Evolutionary conservation across 1,139 yeast genomes (phyloP).

Genomic region (Saccharomyces uvarum): DNA sequence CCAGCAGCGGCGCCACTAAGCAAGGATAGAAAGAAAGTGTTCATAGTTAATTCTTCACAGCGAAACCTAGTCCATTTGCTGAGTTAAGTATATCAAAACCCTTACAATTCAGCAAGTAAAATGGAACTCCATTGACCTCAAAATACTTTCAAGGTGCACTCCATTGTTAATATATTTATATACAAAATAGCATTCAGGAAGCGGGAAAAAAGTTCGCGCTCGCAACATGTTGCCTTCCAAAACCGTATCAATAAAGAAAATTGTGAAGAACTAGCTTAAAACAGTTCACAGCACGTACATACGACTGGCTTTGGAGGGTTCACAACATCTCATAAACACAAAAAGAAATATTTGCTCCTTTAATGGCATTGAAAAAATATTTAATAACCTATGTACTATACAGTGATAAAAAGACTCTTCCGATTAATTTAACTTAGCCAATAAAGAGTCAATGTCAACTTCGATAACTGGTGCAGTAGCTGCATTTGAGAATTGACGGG

Average conservation of each 20-base stretch:
- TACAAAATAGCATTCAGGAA: neutral
- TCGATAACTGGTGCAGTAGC: conserved; percentile 59
- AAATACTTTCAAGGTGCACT: neutral
- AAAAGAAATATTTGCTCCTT: neutral
- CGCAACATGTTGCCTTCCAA: neutral
- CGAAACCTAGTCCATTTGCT: neutral
- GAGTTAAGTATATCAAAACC: neutral
- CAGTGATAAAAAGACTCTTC: neutral
- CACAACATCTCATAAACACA: neutral
- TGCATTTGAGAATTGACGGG: conserved; percentile 43
- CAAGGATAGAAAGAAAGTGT: conserved; percentile 16
- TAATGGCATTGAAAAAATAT: neutral
- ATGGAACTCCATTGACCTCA: neutral
- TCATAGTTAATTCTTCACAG: neutral
- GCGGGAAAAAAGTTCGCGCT: neutral
- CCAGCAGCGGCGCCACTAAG: conserved; percentile 93
- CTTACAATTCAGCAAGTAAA: neutral
- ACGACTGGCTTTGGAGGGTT: neutral
- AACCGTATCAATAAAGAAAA: neutral
- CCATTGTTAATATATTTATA: neutral
- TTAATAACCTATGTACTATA: conserved; percentile 4
- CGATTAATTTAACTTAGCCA: conserved; percentile 50
- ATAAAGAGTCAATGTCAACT: conserved; percentile 61
- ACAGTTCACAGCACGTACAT: neutral
- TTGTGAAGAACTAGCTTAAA: neutral